Percentiles rank a stretch among this genome's conserved stretches.
phyloP scores from a whole-genome alignment of 2,329 filamentous ascomycete genomes.

The Colletotrichum sp. region DNA sequence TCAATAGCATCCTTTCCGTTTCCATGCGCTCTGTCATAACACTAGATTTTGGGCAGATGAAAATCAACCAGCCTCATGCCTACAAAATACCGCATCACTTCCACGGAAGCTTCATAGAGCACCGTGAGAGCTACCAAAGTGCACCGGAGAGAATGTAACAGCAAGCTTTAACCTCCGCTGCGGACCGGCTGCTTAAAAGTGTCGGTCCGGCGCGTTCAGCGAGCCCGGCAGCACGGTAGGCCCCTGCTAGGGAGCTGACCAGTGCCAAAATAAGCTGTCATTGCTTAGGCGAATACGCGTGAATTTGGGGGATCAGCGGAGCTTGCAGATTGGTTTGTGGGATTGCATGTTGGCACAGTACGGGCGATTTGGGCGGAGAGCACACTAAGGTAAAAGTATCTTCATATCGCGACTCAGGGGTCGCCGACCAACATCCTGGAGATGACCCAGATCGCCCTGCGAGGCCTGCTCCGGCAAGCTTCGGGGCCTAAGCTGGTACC shows the following conservation, averaged over 20 bases:
- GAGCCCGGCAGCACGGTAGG: background rate
- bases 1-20: background rate
- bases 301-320: background rate
- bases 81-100: rapidly evolving
- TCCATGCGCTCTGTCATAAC: background rate
- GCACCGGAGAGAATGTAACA: background rate
- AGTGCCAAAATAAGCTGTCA: background rate
- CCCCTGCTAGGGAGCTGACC: background rate
- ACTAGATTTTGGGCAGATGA: background rate
- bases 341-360: too few relatives aligned
- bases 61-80: background rate
- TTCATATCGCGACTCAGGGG: background rate
- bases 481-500: background rate
- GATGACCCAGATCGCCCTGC: background rate
- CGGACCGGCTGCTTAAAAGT: background rate
- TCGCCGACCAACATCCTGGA: background rate
- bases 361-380: too few relatives aligned
- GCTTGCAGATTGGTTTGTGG: background rate
- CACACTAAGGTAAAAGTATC: too few relatives aligned
- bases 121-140: background rate
- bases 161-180: background rate
- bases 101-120: background rate
- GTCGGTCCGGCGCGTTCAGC: background rate
- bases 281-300: background rate
- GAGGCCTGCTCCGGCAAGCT: background rate